A percentile compares a stretch with the other conserved stretches of the same genome.
phyloP scores from a whole-genome alignment of 306 rosid genomes.

The Geum urbanum region DNA sequence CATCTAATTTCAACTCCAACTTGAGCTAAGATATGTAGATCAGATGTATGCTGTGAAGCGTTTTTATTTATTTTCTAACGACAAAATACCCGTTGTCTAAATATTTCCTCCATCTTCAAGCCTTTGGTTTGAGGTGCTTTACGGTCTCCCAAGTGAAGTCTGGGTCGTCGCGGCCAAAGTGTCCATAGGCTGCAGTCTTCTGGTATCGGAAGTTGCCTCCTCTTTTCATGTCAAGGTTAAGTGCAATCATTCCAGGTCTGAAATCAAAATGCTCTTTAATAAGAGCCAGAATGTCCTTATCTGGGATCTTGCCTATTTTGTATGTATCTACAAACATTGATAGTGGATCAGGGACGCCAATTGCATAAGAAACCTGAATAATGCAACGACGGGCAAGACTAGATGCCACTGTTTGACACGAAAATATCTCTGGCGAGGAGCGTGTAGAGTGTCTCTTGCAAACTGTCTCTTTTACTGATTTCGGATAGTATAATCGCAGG shows the following conservation, averaged over 20 bases:
- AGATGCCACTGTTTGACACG: conserved; percentile 32
- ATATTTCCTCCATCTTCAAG: conserved; percentile 31
- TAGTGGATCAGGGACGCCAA: conserved; percentile 72
- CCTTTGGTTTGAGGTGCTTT: conserved; percentile 64
- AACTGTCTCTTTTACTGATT: too few species aligned
- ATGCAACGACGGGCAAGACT: conserved; percentile 71
- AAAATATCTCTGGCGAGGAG: too few species aligned
- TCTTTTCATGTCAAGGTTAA: conserved; percentile 60
- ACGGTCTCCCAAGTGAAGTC: conserved; percentile 80
- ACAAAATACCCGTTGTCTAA: conserved; percentile 27
- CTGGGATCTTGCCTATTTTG: conserved; percentile 65
- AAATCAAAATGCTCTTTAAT: conserved; percentile 68
- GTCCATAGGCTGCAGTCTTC: conserved; percentile 83
- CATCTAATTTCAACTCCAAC: conserved; percentile 22
- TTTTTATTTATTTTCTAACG: conserved; percentile 36
- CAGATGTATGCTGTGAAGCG: conserved; percentile 35
- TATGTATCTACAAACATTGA: conserved; percentile 65
- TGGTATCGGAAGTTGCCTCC: conserved; percentile 75
- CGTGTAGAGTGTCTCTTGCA: too few species aligned
- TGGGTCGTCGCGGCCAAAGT: conserved; percentile 72
- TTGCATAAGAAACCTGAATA: conserved; percentile 83
- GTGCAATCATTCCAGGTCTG: conserved; percentile 78
- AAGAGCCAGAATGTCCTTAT: conserved; percentile 50
- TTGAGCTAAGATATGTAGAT: conserved; percentile 24
- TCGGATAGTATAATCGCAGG: too few species aligned